Evolutionary conservation across 345 rosid species (phyloP), one percentile per base, ranked within the genome.

Genomic region (Eucalyptus regnans): DNA sequence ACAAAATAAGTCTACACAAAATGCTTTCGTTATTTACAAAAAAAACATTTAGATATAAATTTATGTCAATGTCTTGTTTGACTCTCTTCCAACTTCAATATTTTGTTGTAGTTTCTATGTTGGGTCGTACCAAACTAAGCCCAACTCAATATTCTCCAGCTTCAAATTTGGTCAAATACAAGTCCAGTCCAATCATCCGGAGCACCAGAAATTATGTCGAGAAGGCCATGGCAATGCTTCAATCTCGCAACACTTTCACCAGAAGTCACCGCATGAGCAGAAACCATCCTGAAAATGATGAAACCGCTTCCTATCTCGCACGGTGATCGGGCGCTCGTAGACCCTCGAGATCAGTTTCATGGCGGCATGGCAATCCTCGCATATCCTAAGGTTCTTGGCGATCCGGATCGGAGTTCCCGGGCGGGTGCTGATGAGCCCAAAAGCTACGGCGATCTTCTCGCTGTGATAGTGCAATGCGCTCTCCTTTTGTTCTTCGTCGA

Each of bases 321-420:
- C 94, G 7, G 92, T 89, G 66, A 94, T 94, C 89, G 90, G 90
- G 9, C 95, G 93, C 15, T 89, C 87, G 46, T 96, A 94, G n/a
- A 92, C 88, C 85, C 93, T 90, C 8, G 98, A 96, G 89, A 96
- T 95, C 86, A 95, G 93, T 89, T 96, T 95, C 37, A 94, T 88
- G 33, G 96, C 94, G 18, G 94, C 90, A 85, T 96, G 99, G 86
- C 99, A 95, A 87, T 95, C 99, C 54, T 94, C 94, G 88, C 96
- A 95, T n/a, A 95, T 88, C 31, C 96, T 91, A 56, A 95, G 92
- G 92, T 96, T 96, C 95, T 96, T 96, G 51, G 93, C 96, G 31
- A 95, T 88, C 86, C 90, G 92, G 76, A 95, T 92, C 7, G 94
- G 91, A 16, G 92, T 91, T 48, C 90, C 91, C 12, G 93, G 93